Evolutionary conservation across 2,329 filamentous ascomycete species (phyloP), one percentile per base, ranked within the genome.

Genomic region (Plectosphaerella plurivora): DNA sequence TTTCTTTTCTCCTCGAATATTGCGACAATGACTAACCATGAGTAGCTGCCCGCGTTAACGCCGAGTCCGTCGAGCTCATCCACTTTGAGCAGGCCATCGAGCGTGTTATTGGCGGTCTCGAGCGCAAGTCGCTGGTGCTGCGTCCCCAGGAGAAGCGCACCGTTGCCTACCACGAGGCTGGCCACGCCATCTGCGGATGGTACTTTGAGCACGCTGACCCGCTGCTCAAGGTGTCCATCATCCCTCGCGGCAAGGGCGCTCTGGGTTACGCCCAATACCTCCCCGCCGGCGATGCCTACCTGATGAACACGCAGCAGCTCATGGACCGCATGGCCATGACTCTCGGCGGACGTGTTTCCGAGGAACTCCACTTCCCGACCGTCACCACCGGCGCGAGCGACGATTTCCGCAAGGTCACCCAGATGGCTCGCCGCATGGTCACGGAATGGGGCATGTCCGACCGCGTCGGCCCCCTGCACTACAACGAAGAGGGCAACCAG

Each of bases 311-410:
- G 58, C 87, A 92, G 67, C 94, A 99, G 73, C 79, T 99, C 42
- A 96, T 97, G 90, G 94, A 99, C 70, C 91, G 94, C 61, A 99
- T 99, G 94, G 94, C 94, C 58, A 99, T 99, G 94, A 97, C 93
- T 3, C 86, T 99, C 51, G 94, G 92, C 61, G 94, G 94, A 2
- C 91, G 94, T 59, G 89, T 99, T 22, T 94, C 88, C 18, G 94
- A 99, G 73, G 94, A 99, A 71, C 75, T 99, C 8, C 93, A 99
- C 73, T 99, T 99, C 72, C 87, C 94, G 35, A 96, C 91, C 0
- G 94, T 99, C 18, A 99, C 94, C 2, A 94, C 89, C 46, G 94
- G 94, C 53, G 94, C 93, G 18, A 92, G 87, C 51, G 94, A 97
- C 68, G 94, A 99, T 68, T 99, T 99, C 82, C 93, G 94, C 73